These are phyloP conservation scores for Leptomonas seymouri DNA, from an alignment of 208 protist species.

Conservation along the genomic window DNA sequence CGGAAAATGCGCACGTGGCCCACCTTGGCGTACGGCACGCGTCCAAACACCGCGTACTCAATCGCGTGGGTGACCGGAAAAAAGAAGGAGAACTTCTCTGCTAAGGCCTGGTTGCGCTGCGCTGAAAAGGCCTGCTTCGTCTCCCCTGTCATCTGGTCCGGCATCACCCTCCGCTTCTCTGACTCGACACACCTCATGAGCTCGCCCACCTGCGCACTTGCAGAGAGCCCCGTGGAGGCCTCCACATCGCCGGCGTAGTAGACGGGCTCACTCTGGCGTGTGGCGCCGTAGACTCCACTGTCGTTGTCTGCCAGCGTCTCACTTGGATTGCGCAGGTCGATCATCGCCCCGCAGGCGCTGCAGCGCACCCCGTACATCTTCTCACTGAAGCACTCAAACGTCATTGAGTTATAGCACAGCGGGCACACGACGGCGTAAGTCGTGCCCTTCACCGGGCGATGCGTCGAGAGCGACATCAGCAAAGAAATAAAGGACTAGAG, in stretches of 20 bases:
- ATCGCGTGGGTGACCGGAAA: slow-evolving; percentile 65
- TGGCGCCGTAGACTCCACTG: slow-evolving; percentile 20
- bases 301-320: slow-evolving; percentile 51
- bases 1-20: slow-evolving; percentile 84
- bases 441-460: slow-evolving; percentile 49
- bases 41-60: slow-evolving; percentile 81
- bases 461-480: slow-evolving; percentile 39
- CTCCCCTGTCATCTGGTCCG: slow-evolving; percentile 62
- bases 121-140: slow-evolving; percentile 68
- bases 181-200: slow-evolving; percentile 41
- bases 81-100: slow-evolving; percentile 73
- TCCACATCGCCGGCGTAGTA: slow-evolving; percentile 68
- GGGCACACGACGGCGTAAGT: slow-evolving; percentile 77
- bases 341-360: slow-evolving; percentile 52
- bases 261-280: slow-evolving; percentile 2
- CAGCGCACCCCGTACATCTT: slow-evolving; percentile 66
- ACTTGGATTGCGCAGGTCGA: slow-evolving; percentile 74
- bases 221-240: slow-evolving; percentile 53
- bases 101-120: slow-evolving; percentile 58
- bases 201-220: slow-evolving; percentile 57
- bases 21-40: slow-evolving; percentile 56
- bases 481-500: slow-evolving; percentile 12
- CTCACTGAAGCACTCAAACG: slow-evolving; percentile 59
- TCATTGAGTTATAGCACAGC: slow-evolving; percentile 56
- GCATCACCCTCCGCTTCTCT: slow-evolving; percentile 66